Percentiles rank a stretch among this genome's conserved stretches.
Evolutionary conservation across 2,329 filamentous ascomycete genomes (phyloP).

Genomic region (Ustulina deusta): DNA sequence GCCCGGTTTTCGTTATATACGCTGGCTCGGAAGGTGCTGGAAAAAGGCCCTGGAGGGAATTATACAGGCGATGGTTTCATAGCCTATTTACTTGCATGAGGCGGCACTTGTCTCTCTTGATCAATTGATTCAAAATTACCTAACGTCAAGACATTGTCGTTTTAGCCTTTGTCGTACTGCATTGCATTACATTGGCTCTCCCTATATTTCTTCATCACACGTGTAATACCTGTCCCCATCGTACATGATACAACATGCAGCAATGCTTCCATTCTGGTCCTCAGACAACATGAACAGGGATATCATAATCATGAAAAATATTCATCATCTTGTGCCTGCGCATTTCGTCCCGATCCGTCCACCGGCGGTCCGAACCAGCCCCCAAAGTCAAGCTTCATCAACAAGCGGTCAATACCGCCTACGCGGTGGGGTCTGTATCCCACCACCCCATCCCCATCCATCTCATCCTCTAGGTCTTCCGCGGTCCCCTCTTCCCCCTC

Average conservation of each 20-base stretch:
- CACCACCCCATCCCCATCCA: constrained; percentile 48
- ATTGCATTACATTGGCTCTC: too few species aligned
- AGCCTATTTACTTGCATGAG: constrained; percentile 4
- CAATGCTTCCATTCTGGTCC: not conserved
- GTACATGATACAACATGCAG: not conserved
- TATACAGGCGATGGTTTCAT: not conserved
- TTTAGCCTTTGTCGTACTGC: not conserved
- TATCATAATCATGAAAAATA: constrained; percentile 8
- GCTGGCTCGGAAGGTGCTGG: not conserved
- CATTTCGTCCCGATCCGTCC: constrained; percentile 11
- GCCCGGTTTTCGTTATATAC: not conserved
- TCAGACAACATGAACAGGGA: not conserved
- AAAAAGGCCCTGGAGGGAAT: not conserved
- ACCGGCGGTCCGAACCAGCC: constrained; percentile 60
- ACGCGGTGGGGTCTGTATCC: constrained; percentile 77
- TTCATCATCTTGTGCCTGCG: constrained; percentile 3
- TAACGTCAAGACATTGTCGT: constrained; percentile 1
- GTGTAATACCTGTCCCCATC: not conserved
- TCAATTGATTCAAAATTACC: constrained; percentile 2
- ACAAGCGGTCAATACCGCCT: constrained; percentile 82
- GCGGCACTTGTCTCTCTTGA: constrained; percentile 6
- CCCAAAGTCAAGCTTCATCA: constrained; percentile 90
- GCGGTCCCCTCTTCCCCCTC: constrained; percentile 38
- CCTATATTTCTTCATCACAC: not conserved
- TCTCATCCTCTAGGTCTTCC: constrained; percentile 39